Percentiles rank a stretch among this genome's conserved stretches.
Conservation (phyloP, 441 rosid genomes). For the California macrophylla region DNA sequence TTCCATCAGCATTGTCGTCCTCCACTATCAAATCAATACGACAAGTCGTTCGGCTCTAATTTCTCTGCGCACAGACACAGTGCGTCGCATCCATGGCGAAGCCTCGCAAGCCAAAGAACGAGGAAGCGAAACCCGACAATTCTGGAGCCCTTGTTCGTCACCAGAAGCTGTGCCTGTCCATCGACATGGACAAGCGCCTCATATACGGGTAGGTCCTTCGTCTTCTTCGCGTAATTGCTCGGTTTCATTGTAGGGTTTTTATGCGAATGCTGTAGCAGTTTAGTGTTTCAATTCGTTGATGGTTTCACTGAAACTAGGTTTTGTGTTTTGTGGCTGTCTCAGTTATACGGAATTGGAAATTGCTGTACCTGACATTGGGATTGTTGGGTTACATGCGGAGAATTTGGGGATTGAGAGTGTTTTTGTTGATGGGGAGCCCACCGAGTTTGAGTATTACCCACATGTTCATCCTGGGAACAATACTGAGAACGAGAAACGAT, state of each 20-base stretch:
- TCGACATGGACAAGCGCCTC: constrained; percentile 58
- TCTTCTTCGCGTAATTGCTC: neutral
- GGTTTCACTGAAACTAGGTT: neutral
- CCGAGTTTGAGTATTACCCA: constrained; percentile 88
- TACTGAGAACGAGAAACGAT: constrained; percentile 40
- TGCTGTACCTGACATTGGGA: constrained; percentile 84
- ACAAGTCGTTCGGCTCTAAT: neutral
- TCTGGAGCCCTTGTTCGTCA: constrained; percentile 74
- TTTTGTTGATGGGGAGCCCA: constrained; percentile 75
- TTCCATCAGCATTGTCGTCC: neutral
- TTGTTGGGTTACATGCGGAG: constrained; percentile 84
- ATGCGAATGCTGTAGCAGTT: neutral
- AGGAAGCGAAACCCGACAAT: constrained; percentile 56
- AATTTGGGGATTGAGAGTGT: constrained; percentile 82
- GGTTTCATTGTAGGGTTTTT: neutral
- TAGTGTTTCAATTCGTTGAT: neutral
- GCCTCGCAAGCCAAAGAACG: constrained; percentile 75
- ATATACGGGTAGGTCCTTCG: constrained; percentile 56
- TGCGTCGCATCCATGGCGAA: constrained; percentile 51
- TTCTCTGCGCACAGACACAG: neutral
- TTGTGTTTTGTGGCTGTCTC: constrained; percentile 8
- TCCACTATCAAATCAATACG: neutral
- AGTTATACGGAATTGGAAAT: constrained; percentile 89
- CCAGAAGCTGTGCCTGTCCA: constrained; percentile 87
- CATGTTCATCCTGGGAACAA: constrained; percentile 32